These are phyloP conservation scores for Coemansia sp. DNA, from an alignment of 192 early-diverging fungal genomes.

Conservation along the genomic window DNA sequence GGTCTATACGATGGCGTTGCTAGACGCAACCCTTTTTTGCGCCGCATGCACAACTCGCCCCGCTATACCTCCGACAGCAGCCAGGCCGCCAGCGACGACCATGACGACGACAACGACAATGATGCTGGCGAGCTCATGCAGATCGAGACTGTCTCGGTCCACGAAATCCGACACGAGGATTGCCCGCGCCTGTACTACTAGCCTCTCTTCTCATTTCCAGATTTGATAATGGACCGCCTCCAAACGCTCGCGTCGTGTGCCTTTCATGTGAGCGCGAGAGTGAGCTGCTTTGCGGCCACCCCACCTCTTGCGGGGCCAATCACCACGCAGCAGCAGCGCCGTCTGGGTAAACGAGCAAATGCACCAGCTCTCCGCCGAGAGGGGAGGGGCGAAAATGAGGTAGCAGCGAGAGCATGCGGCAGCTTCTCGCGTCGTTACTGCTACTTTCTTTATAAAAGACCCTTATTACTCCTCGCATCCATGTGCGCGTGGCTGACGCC, in stretches of 20 bases:
- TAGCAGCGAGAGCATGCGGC: background rate
- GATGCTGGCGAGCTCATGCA: constrained; percentile 12
- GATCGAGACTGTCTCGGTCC: constrained; percentile 21
- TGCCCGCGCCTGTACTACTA: constrained; percentile 7
- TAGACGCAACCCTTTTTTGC: constrained; percentile 33
- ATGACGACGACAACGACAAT: background rate
- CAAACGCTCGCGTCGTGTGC: too few species aligned
- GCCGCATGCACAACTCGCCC: constrained; percentile 7
- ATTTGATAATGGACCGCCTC: background rate
- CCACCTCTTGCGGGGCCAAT: too few species aligned
- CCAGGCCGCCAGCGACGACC: background rate
- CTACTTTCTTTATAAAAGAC: constrained; percentile 6
- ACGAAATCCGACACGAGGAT: constrained; percentile 26
- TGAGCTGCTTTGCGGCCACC: too few species aligned
- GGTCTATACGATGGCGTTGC: constrained; percentile 17
- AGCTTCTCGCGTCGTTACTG: background rate
- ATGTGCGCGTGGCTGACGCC: constrained; percentile 2
- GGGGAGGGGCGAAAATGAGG: background rate
- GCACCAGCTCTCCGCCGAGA: background rate
- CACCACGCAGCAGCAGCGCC: too few species aligned
- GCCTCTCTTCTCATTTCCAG: background rate
- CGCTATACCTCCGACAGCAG: background rate
- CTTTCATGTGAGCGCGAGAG: too few species aligned
- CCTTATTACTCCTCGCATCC: constrained; percentile 4
- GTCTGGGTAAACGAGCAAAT: too few species aligned